Base-by-base conservation (phyloP, 257 asterid genomes). In the Jacaranda copaia region DNA sequence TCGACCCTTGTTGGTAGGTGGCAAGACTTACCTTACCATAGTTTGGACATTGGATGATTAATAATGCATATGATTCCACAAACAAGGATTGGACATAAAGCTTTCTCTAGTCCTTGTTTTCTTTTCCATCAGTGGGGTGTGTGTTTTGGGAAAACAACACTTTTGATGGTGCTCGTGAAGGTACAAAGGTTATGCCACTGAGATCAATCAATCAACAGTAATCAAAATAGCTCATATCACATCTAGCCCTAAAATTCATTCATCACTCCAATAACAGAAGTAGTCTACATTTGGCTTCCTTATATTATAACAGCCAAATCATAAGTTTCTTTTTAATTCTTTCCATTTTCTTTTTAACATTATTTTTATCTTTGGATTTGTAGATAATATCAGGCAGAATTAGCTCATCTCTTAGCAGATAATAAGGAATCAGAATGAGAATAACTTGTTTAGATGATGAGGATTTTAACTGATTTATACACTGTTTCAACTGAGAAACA, bases 111-210 rank as follows among this genome's bases (percentile, higher is more conserved):
- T 64, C 19, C 38, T 48, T 25, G 60, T 36, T 51, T 43, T 25
- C 43, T 57, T 68, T 69, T 18, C 45, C 70, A 58, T 77, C 19
- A 46, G n/a, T n/a, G n/a, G n/a, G n/a, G n/a, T n/a, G n/a, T n/a
- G n/a, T n/a, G n/a, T 3, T 58, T 74, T 4, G 80, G 69, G 70
- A 45, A 58, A 57, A 57, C 19, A 56, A 68, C 69, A 67, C 68
- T 20, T 65, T 76, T 57, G 52, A 57, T 43, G 69, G 70, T 43
- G 51, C 25, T 15, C 68, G 69, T 53, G 36, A 65, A 52, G 59
- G 38, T 75, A 63, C n/a, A 60, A 51, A 45, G 45, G 18, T 3
- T 48, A 25, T 62, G 63, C 11, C 49, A 45, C 13, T 49, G 10
- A 6, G 11, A 52, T 63, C 55, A 32, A 74, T 74, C 55, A 53